Percentiles rank a stretch among this genome's conserved stretches.
These are phyloP conservation scores for Centella asiatica DNA, from an alignment of 129 eudicot genomes.

Conservation along the genomic window DNA sequence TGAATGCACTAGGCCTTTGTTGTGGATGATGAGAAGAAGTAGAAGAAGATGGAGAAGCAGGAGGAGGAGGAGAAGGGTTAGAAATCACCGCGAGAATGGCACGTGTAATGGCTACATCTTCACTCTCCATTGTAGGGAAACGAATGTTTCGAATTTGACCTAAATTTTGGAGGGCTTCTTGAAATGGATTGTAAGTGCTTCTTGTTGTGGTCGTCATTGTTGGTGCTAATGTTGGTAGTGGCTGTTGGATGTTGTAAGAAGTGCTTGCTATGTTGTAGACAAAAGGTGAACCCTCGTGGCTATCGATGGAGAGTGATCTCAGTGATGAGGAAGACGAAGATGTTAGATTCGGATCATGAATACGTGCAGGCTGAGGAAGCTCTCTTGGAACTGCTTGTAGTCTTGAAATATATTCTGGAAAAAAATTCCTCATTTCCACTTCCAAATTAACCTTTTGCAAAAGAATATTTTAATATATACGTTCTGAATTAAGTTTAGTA, in stretches of 20 bases:
- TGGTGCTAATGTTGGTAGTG: slow-evolving; percentile 14
- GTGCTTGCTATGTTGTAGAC: background rate
- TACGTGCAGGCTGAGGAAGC: slow-evolving; percentile 13
- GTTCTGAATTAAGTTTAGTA: too few relatives aligned
- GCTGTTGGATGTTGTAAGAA: slow-evolving; percentile 3
- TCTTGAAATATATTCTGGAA: slow-evolving; percentile 44
- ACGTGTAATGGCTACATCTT: slow-evolving; percentile 54
- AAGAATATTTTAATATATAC: too few relatives aligned
- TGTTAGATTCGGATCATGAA: slow-evolving; percentile 34
- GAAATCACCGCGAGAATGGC: slow-evolving; percentile 62
- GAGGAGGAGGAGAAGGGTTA: slow-evolving; percentile 29
- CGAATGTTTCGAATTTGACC: slow-evolving; percentile 30
- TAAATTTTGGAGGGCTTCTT: slow-evolving; percentile 22
- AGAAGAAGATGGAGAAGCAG: slow-evolving; percentile 31
- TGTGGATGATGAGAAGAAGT: slow-evolving; percentile 18
- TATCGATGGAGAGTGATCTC: slow-evolving; percentile 53
- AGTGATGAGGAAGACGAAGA: slow-evolving; percentile 59
- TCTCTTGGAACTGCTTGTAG: slow-evolving; percentile 13
- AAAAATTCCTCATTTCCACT: slow-evolving; percentile 38
- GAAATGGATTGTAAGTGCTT: slow-evolving; percentile 20
- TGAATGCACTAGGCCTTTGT: slow-evolving; percentile 43
- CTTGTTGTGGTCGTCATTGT: slow-evolving; percentile 4
- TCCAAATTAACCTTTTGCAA: slow-evolving; percentile 48
- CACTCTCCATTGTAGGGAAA: slow-evolving; percentile 43
- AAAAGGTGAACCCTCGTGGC: slow-evolving; percentile 37